A percentile compares a stretch with the other conserved stretches of the same genome.
Evolutionary conservation across 2,329 filamentous ascomycete genomes (phyloP).

Genomic region (Huntiella decipiens): DNA sequence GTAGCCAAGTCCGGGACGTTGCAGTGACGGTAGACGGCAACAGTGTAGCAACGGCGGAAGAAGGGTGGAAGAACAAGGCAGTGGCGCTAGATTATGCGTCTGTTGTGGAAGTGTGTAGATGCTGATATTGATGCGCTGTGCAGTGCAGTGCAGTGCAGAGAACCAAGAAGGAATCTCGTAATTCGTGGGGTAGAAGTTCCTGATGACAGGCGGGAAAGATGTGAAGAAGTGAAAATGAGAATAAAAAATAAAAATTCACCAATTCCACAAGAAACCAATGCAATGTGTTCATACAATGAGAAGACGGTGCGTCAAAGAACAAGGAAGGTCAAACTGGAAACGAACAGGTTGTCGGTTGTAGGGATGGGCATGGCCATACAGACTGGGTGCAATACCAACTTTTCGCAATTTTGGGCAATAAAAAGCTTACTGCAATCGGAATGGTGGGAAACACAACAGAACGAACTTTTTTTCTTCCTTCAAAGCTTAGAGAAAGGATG

Average conservation of each 20-base stretch:
- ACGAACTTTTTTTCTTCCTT: not conserved
- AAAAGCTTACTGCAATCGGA: constrained; percentile 1
- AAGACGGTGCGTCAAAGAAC: too few relatives aligned
- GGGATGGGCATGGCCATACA: not conserved
- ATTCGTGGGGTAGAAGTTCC: too few relatives aligned
- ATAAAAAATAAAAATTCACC: constrained; percentile 2
- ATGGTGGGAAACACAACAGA: not conserved
- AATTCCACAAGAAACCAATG: not conserved
- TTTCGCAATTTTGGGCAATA: not conserved
- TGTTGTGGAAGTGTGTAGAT: not conserved
- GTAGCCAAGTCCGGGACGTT: too few relatives aligned
- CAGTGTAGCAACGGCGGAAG: too few relatives aligned
- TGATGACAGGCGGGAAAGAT: not conserved
- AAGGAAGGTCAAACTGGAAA: too few relatives aligned
- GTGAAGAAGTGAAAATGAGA: constrained; percentile 1
- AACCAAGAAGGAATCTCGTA: not conserved
- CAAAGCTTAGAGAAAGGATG: not conserved
- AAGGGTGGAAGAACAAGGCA: not conserved
- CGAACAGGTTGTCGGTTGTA: too few relatives aligned
- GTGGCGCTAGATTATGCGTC: not conserved
- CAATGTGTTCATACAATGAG: too few relatives aligned
- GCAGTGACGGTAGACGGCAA: too few relatives aligned
- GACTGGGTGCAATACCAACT: not conserved
- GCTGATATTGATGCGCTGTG: too few relatives aligned
- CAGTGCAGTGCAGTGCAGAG: not conserved